phyloP scores from a whole-genome alignment of 768 basidiomycete genomes.

The Dioszegia crocea region DNA sequence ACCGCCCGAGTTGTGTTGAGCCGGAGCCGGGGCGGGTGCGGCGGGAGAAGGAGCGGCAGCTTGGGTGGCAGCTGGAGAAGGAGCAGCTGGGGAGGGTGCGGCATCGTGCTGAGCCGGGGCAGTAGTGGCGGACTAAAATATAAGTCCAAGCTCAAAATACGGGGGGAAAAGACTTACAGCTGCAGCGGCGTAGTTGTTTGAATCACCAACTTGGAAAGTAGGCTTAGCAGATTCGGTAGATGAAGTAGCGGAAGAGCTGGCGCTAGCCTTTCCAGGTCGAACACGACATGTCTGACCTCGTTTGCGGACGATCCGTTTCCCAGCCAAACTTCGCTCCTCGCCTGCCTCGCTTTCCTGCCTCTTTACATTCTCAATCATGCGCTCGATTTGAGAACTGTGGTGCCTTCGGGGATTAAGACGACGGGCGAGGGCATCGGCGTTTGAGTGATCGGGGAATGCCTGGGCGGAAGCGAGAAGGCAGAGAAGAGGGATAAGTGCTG shows the following conservation, averaged over 20 bases:
- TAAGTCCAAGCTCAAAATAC: background rate
- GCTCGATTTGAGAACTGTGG: slow-evolving; percentile 15
- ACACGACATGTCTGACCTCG: slow-evolving; percentile 8
- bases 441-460: slow-evolving; percentile 8
- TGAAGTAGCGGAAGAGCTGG: slow-evolving; percentile 9
- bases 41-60: slow-evolving; percentile 8
- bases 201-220: background rate
- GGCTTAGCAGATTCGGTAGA: slow-evolving; percentile 8
- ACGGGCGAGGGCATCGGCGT: slow-evolving; percentile 12
- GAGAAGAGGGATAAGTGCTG: slow-evolving; percentile 27
- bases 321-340: background rate
- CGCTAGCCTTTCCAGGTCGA: slow-evolving; percentile 1
- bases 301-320: slow-evolving; percentile 13
- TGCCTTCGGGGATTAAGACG: slow-evolving; percentile 17
- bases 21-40: slow-evolving; percentile 10
- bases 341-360: background rate
- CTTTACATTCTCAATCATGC: slow-evolving; percentile 8
- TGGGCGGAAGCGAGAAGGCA: slow-evolving; percentile 12
- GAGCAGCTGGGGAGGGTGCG: background rate
- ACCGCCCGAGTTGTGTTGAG: slow-evolving; percentile 5
- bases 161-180: background rate
- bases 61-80: background rate
- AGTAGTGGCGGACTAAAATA: background rate
- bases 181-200: background rate
- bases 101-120: background rate